A percentile compares a stretch with the other conserved stretches of the same genome.
phyloP scores from a whole-genome alignment of 176 grass and related monocot genomes.

The Saccharum officinarum region DNA sequence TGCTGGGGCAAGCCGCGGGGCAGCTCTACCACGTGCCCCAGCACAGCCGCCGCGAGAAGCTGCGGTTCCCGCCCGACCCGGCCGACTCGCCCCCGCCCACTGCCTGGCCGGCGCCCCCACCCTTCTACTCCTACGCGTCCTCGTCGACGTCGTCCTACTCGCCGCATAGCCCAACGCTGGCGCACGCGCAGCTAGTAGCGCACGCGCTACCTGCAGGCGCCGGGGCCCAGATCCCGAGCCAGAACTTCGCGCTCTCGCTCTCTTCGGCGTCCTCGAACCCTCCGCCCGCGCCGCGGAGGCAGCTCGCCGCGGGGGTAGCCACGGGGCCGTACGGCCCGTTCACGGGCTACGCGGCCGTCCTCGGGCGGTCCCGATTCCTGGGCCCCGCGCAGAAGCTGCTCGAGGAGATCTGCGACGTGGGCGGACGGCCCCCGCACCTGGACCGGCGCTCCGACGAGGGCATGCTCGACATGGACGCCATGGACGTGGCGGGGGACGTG shows the following conservation, averaged over 20 bases:
- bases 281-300: constrained; percentile 41
- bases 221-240: constrained; percentile 62
- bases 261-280: constrained; percentile 56
- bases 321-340: constrained; percentile 78
- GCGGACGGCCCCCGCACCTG: constrained; percentile 26
- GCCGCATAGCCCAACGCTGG: constrained; percentile 51
- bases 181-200: constrained; percentile 38
- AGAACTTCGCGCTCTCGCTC: constrained; percentile 63
- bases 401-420: constrained; percentile 88
- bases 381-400: constrained; percentile 87
- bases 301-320: constrained; percentile 13
- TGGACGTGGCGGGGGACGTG: constrained; percentile 26
- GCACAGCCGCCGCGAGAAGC: constrained; percentile 92
- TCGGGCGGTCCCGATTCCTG: constrained; percentile 77
- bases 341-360: constrained; percentile 85
- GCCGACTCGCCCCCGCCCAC: constrained; percentile 16
- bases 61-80: constrained; percentile 71
- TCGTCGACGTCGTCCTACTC: constrained; percentile 53
- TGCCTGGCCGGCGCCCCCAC: constrained; percentile 34
- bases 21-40: constrained; percentile 95
- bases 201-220: constrained; percentile 30
- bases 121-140: constrained; percentile 53
- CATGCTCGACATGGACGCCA: constrained; percentile 45
- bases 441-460: constrained; percentile 33
- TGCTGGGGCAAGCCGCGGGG: constrained; percentile 53